Conservation (phyloP, 257 asterid genomes). For the Solanum chmielewskii region DNA sequence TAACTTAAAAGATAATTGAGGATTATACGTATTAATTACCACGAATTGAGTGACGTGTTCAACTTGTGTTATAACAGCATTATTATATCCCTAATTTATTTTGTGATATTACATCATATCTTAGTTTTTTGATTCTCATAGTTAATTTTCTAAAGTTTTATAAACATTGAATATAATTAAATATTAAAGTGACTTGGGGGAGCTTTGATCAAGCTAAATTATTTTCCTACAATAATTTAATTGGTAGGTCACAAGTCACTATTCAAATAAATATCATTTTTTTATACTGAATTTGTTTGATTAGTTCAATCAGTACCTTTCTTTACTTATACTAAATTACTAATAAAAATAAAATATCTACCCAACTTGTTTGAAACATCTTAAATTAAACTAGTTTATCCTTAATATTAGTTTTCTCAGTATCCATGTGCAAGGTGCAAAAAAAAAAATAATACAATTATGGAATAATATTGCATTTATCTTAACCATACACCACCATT, state of each 20-base stretch:
- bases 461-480: neutral
- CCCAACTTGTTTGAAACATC: neutral
- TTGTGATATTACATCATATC: neutral
- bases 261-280: neutral
- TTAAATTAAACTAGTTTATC: neutral
- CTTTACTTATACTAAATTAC: neutral
- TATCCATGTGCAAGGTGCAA: neutral
- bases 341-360: neutral
- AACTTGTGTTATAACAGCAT: neutral
- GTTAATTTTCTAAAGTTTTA: neutral
- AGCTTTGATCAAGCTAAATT: neutral
- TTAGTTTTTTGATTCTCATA: neutral
- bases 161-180: neutral
- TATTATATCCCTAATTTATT: neutral
- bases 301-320: neutral
- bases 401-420: neutral
- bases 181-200: neutral
- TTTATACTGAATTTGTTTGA: neutral
- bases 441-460: neutral
- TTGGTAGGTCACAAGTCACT: neutral
- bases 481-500: neutral
- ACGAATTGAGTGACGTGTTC: neutral
- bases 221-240: neutral
- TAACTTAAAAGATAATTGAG: neutral
- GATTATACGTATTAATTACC: accelerated